These are phyloP conservation scores for Ceratobasidium sp. DNA, from an alignment of 1,284 basidiomycete species.

Conservation along the genomic window DNA sequence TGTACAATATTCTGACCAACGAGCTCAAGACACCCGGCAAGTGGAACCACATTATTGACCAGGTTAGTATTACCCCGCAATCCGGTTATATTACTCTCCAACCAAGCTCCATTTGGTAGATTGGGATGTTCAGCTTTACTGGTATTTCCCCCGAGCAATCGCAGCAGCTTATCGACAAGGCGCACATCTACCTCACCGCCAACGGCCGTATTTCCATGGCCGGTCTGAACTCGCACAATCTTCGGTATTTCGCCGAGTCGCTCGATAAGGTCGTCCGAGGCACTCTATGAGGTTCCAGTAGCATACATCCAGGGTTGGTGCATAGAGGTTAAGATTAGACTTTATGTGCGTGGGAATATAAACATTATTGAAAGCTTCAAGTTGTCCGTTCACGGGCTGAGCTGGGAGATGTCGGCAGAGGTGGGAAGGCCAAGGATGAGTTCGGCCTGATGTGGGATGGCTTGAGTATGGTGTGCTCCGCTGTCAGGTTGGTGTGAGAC, in stretches of 20 bases:
- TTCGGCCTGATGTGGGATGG: constrained; percentile 51
- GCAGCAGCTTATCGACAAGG: constrained; percentile 72
- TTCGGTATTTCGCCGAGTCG: constrained; percentile 74
- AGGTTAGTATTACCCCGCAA: constrained; percentile 51
- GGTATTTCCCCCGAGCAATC: constrained; percentile 74
- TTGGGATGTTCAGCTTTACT: constrained; percentile 92
- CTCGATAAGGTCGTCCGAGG: constrained; percentile 75
- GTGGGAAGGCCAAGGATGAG: constrained; percentile 56
- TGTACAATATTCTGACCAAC: constrained; percentile 77
- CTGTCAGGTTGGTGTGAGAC: not conserved
- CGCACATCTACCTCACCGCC: constrained; percentile 85
- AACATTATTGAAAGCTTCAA: not conserved
- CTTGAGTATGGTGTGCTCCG: not conserved
- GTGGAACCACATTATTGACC: constrained; percentile 88
- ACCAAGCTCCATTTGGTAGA: constrained; percentile 49
- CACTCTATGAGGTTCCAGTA: constrained; percentile 50
- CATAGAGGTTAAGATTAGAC: constrained; percentile 10
- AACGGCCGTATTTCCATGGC: constrained; percentile 91
- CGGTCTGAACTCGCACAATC: constrained; percentile 74
- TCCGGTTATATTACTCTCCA: not conserved
- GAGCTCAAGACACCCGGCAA: constrained; percentile 87
- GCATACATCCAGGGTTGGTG: constrained; percentile 22
- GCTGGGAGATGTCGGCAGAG: constrained; percentile 56
- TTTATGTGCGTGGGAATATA: constrained; percentile 16
- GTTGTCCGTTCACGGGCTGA: constrained; percentile 50